Evolutionary conservation across 768 basidiomycete genomes (phyloP), one percentile per base, ranked within the genome.

Genomic region (Boletales sp.): DNA sequence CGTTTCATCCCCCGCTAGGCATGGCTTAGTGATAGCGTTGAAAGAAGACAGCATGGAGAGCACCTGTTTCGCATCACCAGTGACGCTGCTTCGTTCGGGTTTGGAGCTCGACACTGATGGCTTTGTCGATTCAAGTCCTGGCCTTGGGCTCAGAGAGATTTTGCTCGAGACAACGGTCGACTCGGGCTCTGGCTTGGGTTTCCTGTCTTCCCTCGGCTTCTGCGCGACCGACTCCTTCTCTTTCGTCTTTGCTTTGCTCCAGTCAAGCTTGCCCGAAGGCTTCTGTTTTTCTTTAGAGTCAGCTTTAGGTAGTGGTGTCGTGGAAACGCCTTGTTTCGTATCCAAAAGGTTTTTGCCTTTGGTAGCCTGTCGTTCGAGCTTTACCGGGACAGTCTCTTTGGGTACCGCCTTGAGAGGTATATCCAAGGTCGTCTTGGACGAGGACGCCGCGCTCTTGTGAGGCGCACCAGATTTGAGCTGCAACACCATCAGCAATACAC

Each of bases 211-310:
- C 39, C 19, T 57, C 10, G 31, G 8, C 46, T 49, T 51, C 30
- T 48, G 49, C 21, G 19, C 15, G n/a, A 46, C 43, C 1, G 49
- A 44, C 19, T 41, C 60, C 35, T 62, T 63, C 10, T 68, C 70
- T 57, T 80, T 81, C 10, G 69, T 56, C 60, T 79, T 79, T 25
- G 78, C 77, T 55, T 78, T 83, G 64, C 80, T 79, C 74, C 82
- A 86, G 56, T 84, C 79, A 7, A 85, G 71, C 58, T 79, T 82
- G 5, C 82, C 83, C 3, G 74, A 63, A 28, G 62, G 51, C 44
- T 67, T 72, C 0, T 68, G 56, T 43, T 60, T 72, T 59, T 61
- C 64, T 39, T 49, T 67, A 8, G 51, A 30, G 36, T 64, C 67
- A 4, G 33, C 40, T 36, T 53, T 57, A 8, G 48, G 37, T 31